A percentile compares a stretch with the other conserved stretches of the same genome.
These are phyloP conservation scores for Puccinia novopanici DNA, from an alignment of 1,284 basidiomycete species.

Conservation along the genomic window DNA sequence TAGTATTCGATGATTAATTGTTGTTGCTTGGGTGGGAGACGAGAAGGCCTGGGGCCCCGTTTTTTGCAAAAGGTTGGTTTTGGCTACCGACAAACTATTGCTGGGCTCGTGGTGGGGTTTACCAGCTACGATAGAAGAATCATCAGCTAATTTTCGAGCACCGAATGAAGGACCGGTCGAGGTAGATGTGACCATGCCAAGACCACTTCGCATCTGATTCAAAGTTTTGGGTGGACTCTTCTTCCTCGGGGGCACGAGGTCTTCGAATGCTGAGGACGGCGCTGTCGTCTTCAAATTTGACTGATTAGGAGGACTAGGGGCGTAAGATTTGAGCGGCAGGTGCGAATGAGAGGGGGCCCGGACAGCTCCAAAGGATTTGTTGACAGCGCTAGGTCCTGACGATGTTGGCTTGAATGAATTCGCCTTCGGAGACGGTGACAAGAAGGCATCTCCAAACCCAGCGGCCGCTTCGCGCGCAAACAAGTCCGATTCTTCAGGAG, in stretches of 20 bases:
- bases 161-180: neutral
- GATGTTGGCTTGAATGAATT: neutral
- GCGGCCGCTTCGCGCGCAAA: slow-evolving; percentile 47
- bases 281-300: neutral
- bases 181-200: neutral
- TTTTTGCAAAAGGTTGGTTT: slow-evolving; percentile 10
- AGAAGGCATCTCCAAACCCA: slow-evolving; percentile 45
- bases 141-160: neutral
- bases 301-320: neutral
- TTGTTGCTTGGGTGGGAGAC: neutral
- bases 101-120: neutral
- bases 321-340: neutral
- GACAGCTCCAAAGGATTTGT: neutral
- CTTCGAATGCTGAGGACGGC: slow-evolving; percentile 32
- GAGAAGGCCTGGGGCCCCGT: slow-evolving; percentile 32
- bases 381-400: neutral
- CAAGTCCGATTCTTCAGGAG: slow-evolving; percentile 36
- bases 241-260: slow-evolving; percentile 27
- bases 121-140: neutral
- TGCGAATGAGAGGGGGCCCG: neutral
- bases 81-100: neutral
- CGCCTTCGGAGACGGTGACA: slow-evolving; percentile 7
- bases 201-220: slow-evolving; percentile 29
- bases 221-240: slow-evolving; percentile 19
- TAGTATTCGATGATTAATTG: neutral